Evolutionary conservation across 2,329 filamentous ascomycete species (phyloP).

Genomic region (Pseudogymnoascus sp.): DNA sequence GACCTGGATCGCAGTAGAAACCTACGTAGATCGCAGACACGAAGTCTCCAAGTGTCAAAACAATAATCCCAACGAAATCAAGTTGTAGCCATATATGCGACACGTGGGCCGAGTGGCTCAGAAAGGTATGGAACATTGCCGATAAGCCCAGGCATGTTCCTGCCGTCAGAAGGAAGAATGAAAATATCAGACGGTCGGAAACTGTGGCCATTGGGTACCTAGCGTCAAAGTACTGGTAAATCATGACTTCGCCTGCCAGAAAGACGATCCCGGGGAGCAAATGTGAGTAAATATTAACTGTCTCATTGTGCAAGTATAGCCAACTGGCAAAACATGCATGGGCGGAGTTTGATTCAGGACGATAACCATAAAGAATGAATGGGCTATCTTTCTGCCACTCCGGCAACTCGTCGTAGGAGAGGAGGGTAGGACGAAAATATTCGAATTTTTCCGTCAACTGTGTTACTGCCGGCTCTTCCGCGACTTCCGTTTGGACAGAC

Average conservation of each 20-base stretch:
- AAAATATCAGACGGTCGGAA: constrained; percentile 32
- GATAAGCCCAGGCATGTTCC: constrained; percentile 31
- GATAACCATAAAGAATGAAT: constrained; percentile 35
- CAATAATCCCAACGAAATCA: constrained; percentile 32
- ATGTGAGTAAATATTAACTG: constrained; percentile 36
- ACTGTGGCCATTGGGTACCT: constrained; percentile 28
- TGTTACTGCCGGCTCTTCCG: neutral
- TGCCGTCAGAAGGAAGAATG: constrained; percentile 31
- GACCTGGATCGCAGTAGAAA: constrained; percentile 31
- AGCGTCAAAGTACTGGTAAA: constrained; percentile 23
- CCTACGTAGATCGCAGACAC: constrained; percentile 33
- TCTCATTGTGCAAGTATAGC: constrained; percentile 36
- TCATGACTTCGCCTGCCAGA: constrained; percentile 25
- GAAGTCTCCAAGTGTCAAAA: constrained; percentile 32
- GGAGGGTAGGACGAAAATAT: constrained; percentile 16
- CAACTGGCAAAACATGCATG: constrained; percentile 32
- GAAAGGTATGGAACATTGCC: constrained; percentile 32
- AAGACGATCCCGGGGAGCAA: constrained; percentile 35
- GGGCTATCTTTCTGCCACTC: constrained; percentile 36
- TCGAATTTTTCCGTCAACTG: neutral
- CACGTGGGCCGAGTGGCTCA: constrained; percentile 31
- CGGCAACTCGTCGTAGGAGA: constrained; percentile 31
- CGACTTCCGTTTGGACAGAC: neutral
- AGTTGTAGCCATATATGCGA: constrained; percentile 31
- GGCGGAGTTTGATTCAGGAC: constrained; percentile 32